Conservation (phyloP, 805 yeast genomes). For the Teunomyces stri region DNA sequence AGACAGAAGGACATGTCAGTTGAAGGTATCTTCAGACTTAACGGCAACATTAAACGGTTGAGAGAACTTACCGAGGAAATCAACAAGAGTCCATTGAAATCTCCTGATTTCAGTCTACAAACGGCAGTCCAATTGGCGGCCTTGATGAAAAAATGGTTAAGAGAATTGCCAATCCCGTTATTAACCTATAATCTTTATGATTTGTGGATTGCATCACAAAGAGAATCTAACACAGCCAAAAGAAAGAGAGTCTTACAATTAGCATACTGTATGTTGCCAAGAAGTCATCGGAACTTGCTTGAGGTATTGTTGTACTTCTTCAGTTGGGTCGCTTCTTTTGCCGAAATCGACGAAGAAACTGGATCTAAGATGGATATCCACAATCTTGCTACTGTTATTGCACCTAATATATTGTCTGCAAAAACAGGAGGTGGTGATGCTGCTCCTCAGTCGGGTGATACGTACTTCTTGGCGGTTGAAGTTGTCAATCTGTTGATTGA, state of each 20-base stretch:
- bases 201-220: slow-evolving; percentile 71
- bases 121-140: slow-evolving; percentile 93
- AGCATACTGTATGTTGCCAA: slow-evolving; percentile 75
- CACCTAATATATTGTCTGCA: slow-evolving; percentile 83
- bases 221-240: slow-evolving; percentile 43
- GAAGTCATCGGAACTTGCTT: slow-evolving; percentile 74
- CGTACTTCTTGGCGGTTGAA: slow-evolving; percentile 86
- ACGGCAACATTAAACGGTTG: slow-evolving; percentile 87
- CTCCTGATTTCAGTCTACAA: slow-evolving; percentile 71
- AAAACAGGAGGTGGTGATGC: slow-evolving; percentile 37
- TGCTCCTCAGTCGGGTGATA: slow-evolving; percentile 49
- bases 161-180: slow-evolving; percentile 92
- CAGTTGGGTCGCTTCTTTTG: slow-evolving; percentile 94
- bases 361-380: slow-evolving; percentile 94
- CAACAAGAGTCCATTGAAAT: slow-evolving; percentile 67
- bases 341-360: slow-evolving; percentile 84
- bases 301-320: slow-evolving; percentile 85
- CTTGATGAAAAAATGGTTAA: slow-evolving; percentile 79
- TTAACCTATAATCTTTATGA: slow-evolving; percentile 74
- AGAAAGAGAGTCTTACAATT: slow-evolving; percentile 57
- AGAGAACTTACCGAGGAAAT: slow-evolving; percentile 70
- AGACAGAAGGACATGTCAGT: slow-evolving; percentile 90
- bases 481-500: slow-evolving; percentile 82
- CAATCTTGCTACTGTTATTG: slow-evolving; percentile 90
- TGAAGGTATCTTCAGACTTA: slow-evolving; percentile 94